Percentiles rank a stretch among this genome's conserved stretches.
phyloP scores from a whole-genome alignment of 2,329 filamentous ascomycete genomes.

The Raffaelea arxii region DNA sequence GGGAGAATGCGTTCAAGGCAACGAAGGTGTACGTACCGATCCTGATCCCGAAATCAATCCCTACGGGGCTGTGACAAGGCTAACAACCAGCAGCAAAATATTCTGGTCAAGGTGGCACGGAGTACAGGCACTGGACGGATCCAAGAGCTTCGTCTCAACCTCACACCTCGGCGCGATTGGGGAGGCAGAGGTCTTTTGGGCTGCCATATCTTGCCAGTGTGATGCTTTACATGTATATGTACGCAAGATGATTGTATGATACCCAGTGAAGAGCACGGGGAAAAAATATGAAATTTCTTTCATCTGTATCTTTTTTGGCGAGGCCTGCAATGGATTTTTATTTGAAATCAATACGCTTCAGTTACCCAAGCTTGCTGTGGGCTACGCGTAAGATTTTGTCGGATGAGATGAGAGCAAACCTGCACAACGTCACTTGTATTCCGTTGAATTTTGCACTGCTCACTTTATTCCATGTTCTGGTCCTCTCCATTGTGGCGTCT shows the following conservation, averaged over 20 bases:
- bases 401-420: too few relatives aligned
- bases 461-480: too few relatives aligned
- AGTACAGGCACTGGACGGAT: constrained; percentile 29
- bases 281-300: too few relatives aligned
- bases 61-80: too few relatives aligned
- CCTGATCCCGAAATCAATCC: background rate
- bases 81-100: constrained; percentile 60
- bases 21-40: constrained; percentile 66
- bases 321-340: background rate
- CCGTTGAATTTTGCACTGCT: too few relatives aligned
- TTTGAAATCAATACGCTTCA: too few relatives aligned
- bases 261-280: too few relatives aligned
- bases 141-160: constrained; percentile 56
- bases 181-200: constrained; percentile 83
- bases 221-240: constrained; percentile 16
- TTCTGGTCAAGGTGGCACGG: constrained; percentile 59
- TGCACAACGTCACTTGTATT: too few relatives aligned
- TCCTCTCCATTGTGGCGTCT: too few relatives aligned
- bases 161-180: constrained; percentile 76
- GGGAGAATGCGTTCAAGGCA: constrained; percentile 80
- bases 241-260: too few relatives aligned
- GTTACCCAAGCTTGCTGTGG: too few relatives aligned
- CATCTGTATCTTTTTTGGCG: background rate
- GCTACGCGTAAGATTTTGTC: too few relatives aligned
- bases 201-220: constrained; percentile 80